Percentiles rank a stretch among this genome's conserved stretches.
phyloP scores from a whole-genome alignment of 129 eudicot genomes.

The Solidago caesia region DNA sequence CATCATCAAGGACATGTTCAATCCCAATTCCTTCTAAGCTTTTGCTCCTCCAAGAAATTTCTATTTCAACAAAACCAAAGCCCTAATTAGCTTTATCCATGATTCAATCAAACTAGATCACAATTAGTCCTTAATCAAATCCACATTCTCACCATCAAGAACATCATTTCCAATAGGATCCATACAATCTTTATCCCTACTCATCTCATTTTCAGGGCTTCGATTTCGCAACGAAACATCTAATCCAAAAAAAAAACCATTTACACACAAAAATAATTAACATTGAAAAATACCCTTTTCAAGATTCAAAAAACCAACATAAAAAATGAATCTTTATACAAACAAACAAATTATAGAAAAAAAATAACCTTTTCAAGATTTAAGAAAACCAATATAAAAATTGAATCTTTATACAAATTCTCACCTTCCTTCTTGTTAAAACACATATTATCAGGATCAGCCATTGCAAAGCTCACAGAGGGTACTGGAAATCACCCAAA shows the following conservation, averaged over 20 bases:
- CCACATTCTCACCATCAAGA: slow-evolving; percentile 37
- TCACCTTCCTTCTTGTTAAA: slow-evolving; percentile 48
- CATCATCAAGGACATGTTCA: not conserved
- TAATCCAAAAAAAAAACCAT: slow-evolving; percentile 3
- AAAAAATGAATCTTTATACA: slow-evolving; percentile 4
- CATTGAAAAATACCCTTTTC: not conserved
- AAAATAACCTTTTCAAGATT: slow-evolving; percentile 5
- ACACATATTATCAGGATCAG: slow-evolving; percentile 31
- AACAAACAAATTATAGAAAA: not conserved
- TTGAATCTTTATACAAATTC: slow-evolving; percentile 8
- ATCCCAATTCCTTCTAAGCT: slow-evolving; percentile 11
- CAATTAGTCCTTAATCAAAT: not conserved
- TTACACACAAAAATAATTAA: not conserved
- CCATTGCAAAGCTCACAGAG: slow-evolving; percentile 40
- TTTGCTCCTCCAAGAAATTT: slow-evolving; percentile 10
- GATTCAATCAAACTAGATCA: slow-evolving; percentile 3
- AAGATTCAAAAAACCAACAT: slow-evolving; percentile 11
- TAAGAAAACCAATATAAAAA: slow-evolving; percentile 11
- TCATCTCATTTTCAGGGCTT: slow-evolving; percentile 8
- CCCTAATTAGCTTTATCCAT: slow-evolving; percentile 30
- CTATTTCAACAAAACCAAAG: slow-evolving; percentile 15
- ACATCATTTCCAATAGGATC: slow-evolving; percentile 41
- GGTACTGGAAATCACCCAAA: slow-evolving; percentile 36
- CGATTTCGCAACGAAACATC: slow-evolving; percentile 22
- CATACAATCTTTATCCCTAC: slow-evolving; percentile 29